These are phyloP conservation scores for Albugo laibachii DNA, from an alignment of 352 stramenopile species.

Conservation along the genomic window DNA sequence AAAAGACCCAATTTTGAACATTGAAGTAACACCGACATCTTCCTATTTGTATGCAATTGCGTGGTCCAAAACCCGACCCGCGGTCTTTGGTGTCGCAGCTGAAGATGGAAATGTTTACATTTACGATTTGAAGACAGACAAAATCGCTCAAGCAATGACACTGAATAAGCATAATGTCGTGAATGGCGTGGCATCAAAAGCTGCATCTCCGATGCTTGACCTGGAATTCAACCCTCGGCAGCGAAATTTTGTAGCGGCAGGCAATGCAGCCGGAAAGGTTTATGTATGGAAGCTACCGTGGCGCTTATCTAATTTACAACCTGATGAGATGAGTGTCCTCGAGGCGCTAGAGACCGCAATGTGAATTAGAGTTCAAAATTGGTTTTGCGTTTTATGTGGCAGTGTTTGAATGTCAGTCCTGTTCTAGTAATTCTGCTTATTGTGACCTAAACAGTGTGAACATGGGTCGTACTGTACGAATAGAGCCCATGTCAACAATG, in stretches of 20 bases:
- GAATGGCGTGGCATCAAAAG: neutral
- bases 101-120: constrained; percentile 60
- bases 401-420: no score
- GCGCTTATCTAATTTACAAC: constrained; percentile 60
- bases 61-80: constrained; percentile 54
- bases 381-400: no score
- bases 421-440: no score
- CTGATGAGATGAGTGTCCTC: constrained; percentile 33
- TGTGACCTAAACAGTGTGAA: no score
- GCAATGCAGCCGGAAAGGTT: constrained; percentile 33
- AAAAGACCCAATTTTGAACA: constrained; percentile 27
- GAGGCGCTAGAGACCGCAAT: constrained; percentile 15
- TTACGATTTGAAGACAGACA: constrained; percentile 48
- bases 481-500: no score
- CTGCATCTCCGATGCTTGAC: constrained; percentile 17
- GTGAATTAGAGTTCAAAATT: no score
- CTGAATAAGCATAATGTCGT: constrained; percentile 5
- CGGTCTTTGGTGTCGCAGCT: constrained; percentile 45
- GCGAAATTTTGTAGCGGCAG: constrained; percentile 63
- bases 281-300: constrained; percentile 75
- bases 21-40: constrained; percentile 39
- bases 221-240: constrained; percentile 69
- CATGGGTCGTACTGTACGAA: no score
- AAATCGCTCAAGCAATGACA: constrained; percentile 18
- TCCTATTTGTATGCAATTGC: constrained; percentile 52